Percentiles rank a stretch among this genome's conserved stretches.
phyloP scores from a whole-genome alignment of 2,329 filamentous ascomycete genomes.

The Fusarium equiseti region DNA sequence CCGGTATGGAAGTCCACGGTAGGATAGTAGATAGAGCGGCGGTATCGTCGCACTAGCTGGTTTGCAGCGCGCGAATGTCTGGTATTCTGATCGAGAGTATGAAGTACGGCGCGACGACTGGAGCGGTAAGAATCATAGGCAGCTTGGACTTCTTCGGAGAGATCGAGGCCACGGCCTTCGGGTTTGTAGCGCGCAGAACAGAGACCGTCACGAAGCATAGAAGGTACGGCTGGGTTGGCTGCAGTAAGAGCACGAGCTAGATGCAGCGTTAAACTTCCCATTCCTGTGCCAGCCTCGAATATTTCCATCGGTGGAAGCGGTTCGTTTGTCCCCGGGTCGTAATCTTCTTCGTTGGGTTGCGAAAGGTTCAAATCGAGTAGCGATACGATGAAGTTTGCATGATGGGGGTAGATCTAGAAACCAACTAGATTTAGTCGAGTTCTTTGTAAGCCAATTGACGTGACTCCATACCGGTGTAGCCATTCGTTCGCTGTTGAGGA shows the following conservation, averaged over 20 bases:
- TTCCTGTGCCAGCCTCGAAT: conserved; percentile 87
- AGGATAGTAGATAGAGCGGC: conserved; percentile 75
- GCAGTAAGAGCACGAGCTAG: conserved; percentile 81
- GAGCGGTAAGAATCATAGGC: conserved; percentile 60
- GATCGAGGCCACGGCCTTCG: conserved; percentile 41
- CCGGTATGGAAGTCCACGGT: conserved; percentile 81
- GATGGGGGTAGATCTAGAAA: conserved; percentile 71
- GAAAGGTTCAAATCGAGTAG: conserved; percentile 79
- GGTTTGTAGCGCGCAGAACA: conserved; percentile 44
- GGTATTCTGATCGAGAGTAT: conserved; percentile 76
- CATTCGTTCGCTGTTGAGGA: conserved; percentile 72
- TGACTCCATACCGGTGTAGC: conserved; percentile 72
- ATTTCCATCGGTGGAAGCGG: conserved; percentile 71
- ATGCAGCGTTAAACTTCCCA: conserved; percentile 82
- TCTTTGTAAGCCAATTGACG: neutral
- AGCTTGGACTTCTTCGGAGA: conserved; percentile 47
- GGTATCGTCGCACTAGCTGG: conserved; percentile 74
- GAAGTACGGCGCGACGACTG: conserved; percentile 76
- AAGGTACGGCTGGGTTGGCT: conserved; percentile 69
- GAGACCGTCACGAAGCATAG: conserved; percentile 54
- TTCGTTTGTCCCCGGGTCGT: conserved; percentile 47
- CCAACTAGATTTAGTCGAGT: neutral
- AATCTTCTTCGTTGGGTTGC: conserved; percentile 52
- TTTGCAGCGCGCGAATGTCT: conserved; percentile 74
- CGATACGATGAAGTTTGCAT: conserved; percentile 80